Conservation (phyloP, 1,284 basidiomycete genomes). For the Marasmius sp. region DNA sequence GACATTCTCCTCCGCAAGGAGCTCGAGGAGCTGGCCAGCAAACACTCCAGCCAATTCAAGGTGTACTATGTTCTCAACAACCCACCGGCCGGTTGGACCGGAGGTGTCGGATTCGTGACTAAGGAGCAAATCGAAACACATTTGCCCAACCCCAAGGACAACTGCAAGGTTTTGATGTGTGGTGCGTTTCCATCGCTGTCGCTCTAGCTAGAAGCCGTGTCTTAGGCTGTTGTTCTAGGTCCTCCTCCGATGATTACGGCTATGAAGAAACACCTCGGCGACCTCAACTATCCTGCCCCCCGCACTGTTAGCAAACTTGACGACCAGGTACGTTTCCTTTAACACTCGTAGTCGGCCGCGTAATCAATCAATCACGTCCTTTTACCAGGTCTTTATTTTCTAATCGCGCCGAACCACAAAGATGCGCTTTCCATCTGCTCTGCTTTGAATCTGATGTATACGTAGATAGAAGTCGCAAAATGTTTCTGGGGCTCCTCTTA, state of each 20-base stretch:
- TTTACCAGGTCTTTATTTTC: neutral
- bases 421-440: too few species aligned
- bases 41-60: slow-evolving; percentile 73
- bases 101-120: slow-evolving; percentile 89
- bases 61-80: slow-evolving; percentile 94
- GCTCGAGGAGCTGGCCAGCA: slow-evolving; percentile 75
- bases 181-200: slow-evolving; percentile 43
- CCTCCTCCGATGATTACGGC: slow-evolving; percentile 96
- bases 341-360: neutral
- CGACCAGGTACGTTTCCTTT: slow-evolving; percentile 66
- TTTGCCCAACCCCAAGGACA: slow-evolving; percentile 60
- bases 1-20: slow-evolving; percentile 90
- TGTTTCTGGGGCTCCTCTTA: too few species aligned
- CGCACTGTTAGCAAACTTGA: slow-evolving; percentile 90
- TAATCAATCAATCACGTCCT: neutral
- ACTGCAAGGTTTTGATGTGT: slow-evolving; percentile 86
- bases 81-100: slow-evolving; percentile 83
- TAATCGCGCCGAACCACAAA: neutral
- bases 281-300: slow-evolving; percentile 85
- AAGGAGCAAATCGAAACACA: slow-evolving; percentile 89
- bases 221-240: slow-evolving; percentile 40
- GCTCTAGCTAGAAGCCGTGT: neutral
- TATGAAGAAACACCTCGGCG: slow-evolving; percentile 95
- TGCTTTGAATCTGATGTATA: too few species aligned
- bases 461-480: too few species aligned